These are phyloP conservation scores for Stenogyne calaminthoides DNA, from an alignment of 305 asterid species.

Conservation along the genomic window DNA sequence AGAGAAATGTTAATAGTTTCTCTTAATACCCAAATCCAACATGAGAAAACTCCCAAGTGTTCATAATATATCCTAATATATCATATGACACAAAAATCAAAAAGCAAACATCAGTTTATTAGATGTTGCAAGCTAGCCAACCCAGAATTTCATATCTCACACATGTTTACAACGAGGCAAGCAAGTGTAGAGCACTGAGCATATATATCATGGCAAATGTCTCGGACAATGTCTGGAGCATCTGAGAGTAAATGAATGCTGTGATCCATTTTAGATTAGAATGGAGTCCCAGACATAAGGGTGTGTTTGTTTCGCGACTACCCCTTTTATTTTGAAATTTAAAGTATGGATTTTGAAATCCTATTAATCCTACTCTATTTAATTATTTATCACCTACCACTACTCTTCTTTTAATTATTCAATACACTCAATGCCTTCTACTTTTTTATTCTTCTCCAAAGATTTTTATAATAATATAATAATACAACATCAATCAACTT, in stretches of 20 bases:
- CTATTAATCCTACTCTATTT: no score
- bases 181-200: not conserved
- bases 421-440: no score
- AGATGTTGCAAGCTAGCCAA: not conserved
- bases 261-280: not conserved
- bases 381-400: no score
- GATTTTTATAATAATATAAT: no score
- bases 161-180: not conserved
- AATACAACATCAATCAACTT: no score
- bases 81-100: not conserved
- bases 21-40: not conserved
- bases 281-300: not conserved
- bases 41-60: not conserved
- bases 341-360: no score
- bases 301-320: no score
- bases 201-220: not conserved
- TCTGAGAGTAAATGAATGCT: not conserved
- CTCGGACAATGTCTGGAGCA: not conserved
- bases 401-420: no score
- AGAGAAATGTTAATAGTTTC: not conserved
- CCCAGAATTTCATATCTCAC: not conserved
- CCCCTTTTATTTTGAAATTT: no score
- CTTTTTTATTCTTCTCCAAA: no score
- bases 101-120: not conserved
- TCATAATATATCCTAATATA: not conserved